phyloP scores from a whole-genome alignment of 192 early-diverging fungal genomes.

The Entomortierella lignicola region DNA sequence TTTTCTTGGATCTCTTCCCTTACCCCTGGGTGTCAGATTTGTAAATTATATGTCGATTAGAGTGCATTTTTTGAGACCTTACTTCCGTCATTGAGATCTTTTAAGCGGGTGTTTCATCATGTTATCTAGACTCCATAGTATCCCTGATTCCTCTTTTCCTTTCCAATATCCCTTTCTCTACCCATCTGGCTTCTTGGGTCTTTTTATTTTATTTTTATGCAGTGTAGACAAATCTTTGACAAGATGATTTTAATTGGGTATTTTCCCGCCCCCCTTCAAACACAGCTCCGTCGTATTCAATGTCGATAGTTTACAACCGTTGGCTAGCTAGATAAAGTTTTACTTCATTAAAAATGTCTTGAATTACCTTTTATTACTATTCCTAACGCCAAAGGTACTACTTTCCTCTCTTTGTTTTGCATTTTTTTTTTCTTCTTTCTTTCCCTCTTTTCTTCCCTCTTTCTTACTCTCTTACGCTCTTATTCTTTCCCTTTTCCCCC shows the following conservation, averaged over 20 bases:
- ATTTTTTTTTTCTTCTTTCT: neutral
- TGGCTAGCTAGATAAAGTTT: neutral
- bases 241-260: neutral
- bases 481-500: neutral
- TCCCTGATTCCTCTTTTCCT: too few relatives aligned
- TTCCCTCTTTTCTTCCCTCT: neutral
- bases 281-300: neutral
- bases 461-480: neutral
- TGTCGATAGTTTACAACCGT: neutral
- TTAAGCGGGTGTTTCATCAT: too few relatives aligned
- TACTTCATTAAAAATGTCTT: neutral
- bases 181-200: too few relatives aligned
- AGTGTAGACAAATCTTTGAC: neutral
- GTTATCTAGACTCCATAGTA: too few relatives aligned
- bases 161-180: too few relatives aligned
- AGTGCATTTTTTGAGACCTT: too few relatives aligned
- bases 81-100: too few relatives aligned
- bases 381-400: neutral
- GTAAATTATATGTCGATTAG: too few relatives aligned
- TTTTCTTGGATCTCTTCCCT: too few relatives aligned
- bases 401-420: neutral
- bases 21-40: too few relatives aligned
- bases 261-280: constrained; percentile 3
- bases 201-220: neutral
- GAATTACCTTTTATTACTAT: neutral